A percentile compares a stretch with the other conserved stretches of the same genome.
Evolutionary conservation across 805 yeast species (phyloP).

Genomic region (Candida mattraensis): DNA sequence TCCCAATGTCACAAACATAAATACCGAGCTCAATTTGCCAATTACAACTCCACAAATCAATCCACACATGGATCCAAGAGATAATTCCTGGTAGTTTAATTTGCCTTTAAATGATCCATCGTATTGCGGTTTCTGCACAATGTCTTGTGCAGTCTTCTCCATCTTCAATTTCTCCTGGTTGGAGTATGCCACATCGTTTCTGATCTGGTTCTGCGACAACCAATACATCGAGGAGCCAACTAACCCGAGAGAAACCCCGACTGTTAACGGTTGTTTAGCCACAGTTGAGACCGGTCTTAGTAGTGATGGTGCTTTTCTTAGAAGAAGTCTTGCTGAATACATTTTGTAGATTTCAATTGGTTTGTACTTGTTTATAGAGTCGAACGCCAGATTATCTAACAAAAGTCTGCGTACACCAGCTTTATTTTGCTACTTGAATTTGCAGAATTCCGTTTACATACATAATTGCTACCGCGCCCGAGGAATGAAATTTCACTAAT

Average conservation of each 20-base stretch:
- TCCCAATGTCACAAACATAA: conserved; percentile 51
- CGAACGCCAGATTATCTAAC: no score
- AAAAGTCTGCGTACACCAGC: no score
- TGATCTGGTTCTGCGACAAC: conserved; percentile 18
- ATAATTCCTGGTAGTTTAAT: conserved; percentile 59
- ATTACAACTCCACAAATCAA: conserved; percentile 55
- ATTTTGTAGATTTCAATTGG: no score
- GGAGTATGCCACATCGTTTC: conserved; percentile 21
- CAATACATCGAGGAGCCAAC: conserved; percentile 21
- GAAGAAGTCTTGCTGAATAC: no score
- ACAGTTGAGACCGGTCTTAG: no score
- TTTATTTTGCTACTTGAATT: no score
- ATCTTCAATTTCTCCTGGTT: conserved; percentile 9
- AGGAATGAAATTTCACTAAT: conserved; percentile 1
- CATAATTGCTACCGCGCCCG: conserved; percentile 14
- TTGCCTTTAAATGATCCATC: conserved; percentile 44
- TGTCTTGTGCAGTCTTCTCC: conserved; percentile 15
- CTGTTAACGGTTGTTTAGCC: no score
- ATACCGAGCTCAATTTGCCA: conserved; percentile 58
- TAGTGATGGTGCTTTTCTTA: no score
- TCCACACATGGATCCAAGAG: conserved; percentile 65
- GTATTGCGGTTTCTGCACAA: conserved; percentile 22
- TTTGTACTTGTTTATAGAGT: no score
- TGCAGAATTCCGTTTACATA: conserved; percentile 3
- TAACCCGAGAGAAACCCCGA: conserved; percentile 23